These are phyloP conservation scores for Leishmania turanica DNA, from an alignment of 208 protist species.

Conservation along the genomic window DNA sequence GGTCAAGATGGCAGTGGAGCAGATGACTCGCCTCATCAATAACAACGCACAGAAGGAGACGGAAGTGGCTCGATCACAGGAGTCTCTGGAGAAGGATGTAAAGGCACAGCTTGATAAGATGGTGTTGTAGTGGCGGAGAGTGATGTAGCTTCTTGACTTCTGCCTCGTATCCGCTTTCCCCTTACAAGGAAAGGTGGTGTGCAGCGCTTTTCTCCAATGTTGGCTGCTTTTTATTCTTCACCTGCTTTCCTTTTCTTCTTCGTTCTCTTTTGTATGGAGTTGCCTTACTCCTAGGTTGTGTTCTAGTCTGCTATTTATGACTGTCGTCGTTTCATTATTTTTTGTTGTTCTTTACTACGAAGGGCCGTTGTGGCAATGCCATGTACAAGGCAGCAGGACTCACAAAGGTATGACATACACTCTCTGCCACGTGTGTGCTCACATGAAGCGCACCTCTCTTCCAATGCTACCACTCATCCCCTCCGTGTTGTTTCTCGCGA, in stretches of 20 bases:
- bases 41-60: conserved; percentile 76
- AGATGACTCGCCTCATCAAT: conserved; percentile 86
- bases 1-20: conserved; percentile 82
- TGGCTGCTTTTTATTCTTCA: neutral
- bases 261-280: conserved; percentile 2
- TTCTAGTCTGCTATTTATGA: neutral
- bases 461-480: neutral
- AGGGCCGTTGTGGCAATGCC: neutral
- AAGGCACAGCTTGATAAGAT: conserved; percentile 75
- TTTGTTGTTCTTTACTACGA: no score
- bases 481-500: neutral
- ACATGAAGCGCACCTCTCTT: neutral
- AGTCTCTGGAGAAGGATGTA: conserved; percentile 67
- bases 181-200: neutral
- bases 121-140: conserved; percentile 26
- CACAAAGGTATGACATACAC: conserved; percentile 11
- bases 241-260: conserved; percentile 2
- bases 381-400: neutral
- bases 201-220: neutral
- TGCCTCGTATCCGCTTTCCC: conserved; percentile 9
- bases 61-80: conserved; percentile 46
- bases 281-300: neutral
- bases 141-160: neutral
- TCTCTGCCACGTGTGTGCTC: conserved; percentile 2
- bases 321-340: neutral